Evolutionary conservation across 2,329 filamentous ascomycete genomes (phyloP), one percentile per base, ranked within the genome.

Genomic region (Colletotrichum karsti): DNA sequence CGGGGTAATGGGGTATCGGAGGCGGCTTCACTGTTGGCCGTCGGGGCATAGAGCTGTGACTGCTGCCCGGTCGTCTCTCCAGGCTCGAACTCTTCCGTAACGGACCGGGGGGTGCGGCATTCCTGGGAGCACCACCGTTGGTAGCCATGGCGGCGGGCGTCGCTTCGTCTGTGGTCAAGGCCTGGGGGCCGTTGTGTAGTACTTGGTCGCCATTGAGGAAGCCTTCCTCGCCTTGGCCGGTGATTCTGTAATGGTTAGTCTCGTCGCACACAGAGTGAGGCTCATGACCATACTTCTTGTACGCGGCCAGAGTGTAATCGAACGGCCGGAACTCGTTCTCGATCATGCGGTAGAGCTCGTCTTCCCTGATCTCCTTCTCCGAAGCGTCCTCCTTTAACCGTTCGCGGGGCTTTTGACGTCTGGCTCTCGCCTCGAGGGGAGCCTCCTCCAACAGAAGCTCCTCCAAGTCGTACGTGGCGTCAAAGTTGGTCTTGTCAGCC

Each of bases 401-500:
- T 72, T 97, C 95, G 70, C 96, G 88, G 2, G 96, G 96, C 79
- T 98, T 98, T 79, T 98, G 96, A 76, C 95, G 91, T 73, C 96
- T 89, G 56, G 96, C 94, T 75, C 96, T 88, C 62, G 96, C 96
- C 80, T 99, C 96, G 5, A 99, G 83, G 1, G 96, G 96, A 12
- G 96, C 96, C 78, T 99, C 96, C 79, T 99, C 96, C 48, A 99
- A 81, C 2, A 99, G 82, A 20, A 99, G 80, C 78, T 99, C 96
- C 77, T 99, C 96, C 56, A 99, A 83, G 79, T 99, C 96, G 77
- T 99, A 98, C 1, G 96, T 99, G 5, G 96, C 96, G 79, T 99
- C 96, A 73, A 99, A 99, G 78, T 99, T 99, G 4, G 96, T 98
- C 87, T 99, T 99, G 54, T 98, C 96, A 63, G 94, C 95, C 0